Evolutionary conservation across 305 asterid species (phyloP).

Genomic region (Fraxinus velutina): DNA sequence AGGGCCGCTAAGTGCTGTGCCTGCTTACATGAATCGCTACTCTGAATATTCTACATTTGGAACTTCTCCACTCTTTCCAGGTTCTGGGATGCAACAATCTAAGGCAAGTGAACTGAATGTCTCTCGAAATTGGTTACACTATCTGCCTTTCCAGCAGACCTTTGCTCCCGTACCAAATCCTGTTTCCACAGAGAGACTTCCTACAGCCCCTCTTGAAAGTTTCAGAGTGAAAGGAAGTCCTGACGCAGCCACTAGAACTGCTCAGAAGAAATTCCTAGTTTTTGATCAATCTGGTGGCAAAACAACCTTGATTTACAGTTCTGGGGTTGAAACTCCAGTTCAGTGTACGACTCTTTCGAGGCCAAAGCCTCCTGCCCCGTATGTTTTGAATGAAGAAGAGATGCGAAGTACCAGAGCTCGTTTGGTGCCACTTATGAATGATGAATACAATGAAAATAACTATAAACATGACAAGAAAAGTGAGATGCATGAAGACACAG

Average conservation of each 20-base stretch:
- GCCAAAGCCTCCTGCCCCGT: constrained; percentile 31
- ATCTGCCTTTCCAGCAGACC: constrained; percentile 37
- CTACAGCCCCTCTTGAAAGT: constrained; percentile 15
- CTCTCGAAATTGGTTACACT: constrained; percentile 37
- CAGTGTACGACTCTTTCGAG: constrained; percentile 29
- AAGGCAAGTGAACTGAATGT: constrained; percentile 33
- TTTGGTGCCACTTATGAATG: constrained; percentile 23
- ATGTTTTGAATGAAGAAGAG: constrained; percentile 34
- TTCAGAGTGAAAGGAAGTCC: constrained; percentile 27
- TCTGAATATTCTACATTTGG: constrained; percentile 36
- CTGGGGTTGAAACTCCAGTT: constrained; percentile 38
- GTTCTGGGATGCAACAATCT: constrained; percentile 23
- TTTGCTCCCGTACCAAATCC: constrained; percentile 34
- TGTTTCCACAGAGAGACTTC: constrained; percentile 28
- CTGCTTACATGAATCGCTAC: constrained; percentile 39
- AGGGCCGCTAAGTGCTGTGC: constrained; percentile 31
- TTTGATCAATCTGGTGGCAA: constrained; percentile 76
- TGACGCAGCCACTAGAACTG: constrained; percentile 22
- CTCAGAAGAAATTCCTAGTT: constrained; percentile 66
- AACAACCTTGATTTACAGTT: constrained; percentile 54
- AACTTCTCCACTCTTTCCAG: constrained; percentile 34
- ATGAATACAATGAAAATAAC: constrained; percentile 35
- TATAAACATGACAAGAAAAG: constrained; percentile 32
- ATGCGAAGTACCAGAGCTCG: constrained; percentile 16
- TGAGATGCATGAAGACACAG: constrained; percentile 78